These are phyloP conservation scores for Cryptococcus jaspeensis DNA, from an alignment of 1,284 basidiomycete genomes.

Conservation along the genomic window DNA sequence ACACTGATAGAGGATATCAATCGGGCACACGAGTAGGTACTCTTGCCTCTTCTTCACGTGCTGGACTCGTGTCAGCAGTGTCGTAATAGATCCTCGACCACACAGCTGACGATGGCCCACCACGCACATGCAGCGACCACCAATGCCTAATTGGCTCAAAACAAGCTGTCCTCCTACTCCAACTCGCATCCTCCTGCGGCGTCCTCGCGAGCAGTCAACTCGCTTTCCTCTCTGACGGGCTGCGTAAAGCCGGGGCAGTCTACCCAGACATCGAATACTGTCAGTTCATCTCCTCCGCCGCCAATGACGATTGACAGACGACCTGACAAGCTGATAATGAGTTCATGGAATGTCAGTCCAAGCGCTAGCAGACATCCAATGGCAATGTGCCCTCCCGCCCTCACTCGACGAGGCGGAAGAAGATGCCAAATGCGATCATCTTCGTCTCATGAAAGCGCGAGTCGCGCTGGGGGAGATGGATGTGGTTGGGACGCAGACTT, in stretches of 20 bases:
- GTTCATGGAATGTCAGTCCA: constrained; percentile 10
- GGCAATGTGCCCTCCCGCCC: constrained; percentile 12
- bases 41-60: too few species aligned
- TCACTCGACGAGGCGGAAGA: constrained; percentile 13
- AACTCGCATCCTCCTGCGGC: constrained; percentile 12
- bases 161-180: constrained; percentile 13
- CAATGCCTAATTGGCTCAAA: constrained; percentile 9
- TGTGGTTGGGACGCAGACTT: constrained; percentile 15
- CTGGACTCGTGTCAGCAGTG: too few species aligned
- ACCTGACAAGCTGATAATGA: not conserved
- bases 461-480: constrained; percentile 25
- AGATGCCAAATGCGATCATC: constrained; percentile 12
- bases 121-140: constrained; percentile 14
- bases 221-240: constrained; percentile 14
- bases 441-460: constrained; percentile 19
- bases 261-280: constrained; percentile 22
- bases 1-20: constrained; percentile 26
- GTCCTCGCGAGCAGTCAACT: constrained; percentile 6
- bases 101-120: too few species aligned
- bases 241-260: constrained; percentile 8
- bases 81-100: too few species aligned
- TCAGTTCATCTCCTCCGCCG: not conserved
- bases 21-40: constrained; percentile 20
- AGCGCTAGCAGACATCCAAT: constrained; percentile 18
- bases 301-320: too few species aligned